Base-by-base conservation (phyloP, 768 basidiomycete species). In the Mycena rebaudengoi region DNA sequence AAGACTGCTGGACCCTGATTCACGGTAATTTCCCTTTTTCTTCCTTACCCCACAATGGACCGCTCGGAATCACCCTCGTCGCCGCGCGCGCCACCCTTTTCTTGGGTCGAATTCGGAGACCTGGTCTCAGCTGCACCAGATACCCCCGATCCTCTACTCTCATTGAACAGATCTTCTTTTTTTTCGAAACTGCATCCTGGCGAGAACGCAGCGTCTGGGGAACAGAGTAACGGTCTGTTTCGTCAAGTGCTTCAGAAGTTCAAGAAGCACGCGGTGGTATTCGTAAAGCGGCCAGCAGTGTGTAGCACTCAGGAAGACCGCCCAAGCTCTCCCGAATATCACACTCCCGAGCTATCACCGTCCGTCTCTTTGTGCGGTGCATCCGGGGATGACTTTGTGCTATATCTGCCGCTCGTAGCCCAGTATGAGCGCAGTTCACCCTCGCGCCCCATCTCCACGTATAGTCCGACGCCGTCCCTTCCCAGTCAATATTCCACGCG, bases 121-220 rank as follows among this genome's bases (percentile, higher is more conserved):
- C 56, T 64, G 43, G 63, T 64, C 33, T 64, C 63, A 13, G 63
- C 63, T 16, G 63, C 63, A 0, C 63, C 59, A 33, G 63, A 58
- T 20, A 45, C 63, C 1, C 56, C 56, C 18, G 50, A 45, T 7
- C 56, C 57, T 14, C 20, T 40, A 28, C 50, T 46, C 35, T 32
- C 43, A 12, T 45, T 49, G 45, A 32, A n/a, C n/a, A n/a, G n/a
- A n/a, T n/a, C n/a, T n/a, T 39, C 29, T 45, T 32, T 35, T 18
- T 37, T 48, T 29, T 37, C 49, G 1, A 2, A 45, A 26, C 23
- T 46, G n/a, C n/a, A n/a, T n/a, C n/a, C n/a, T n/a, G n/a, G n/a
- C n/a, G 25, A 7, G 2, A 21, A 39, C 5, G 5, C 29, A 18
- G 7, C 29, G 7, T 12, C 8, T 23, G 21, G 23, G 8, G 26